Evolutionary conservation across 371 early-diverging fungal species (phyloP).

Genomic region (Syncephalastrum contaminatum): DNA sequence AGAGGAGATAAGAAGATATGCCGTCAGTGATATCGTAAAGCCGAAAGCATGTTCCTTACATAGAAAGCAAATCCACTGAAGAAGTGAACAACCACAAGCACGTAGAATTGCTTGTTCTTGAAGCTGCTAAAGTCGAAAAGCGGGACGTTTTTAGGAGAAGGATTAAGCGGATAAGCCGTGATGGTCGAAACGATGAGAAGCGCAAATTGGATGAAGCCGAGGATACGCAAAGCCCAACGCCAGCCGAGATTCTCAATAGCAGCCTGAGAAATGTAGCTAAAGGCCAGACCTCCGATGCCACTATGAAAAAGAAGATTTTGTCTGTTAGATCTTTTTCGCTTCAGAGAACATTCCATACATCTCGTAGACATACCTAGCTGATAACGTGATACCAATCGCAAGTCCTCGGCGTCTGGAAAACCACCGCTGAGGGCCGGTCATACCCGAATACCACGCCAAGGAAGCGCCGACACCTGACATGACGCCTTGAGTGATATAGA

Average conservation of each 20-base stretch:
- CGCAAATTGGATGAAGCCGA: conserved; percentile 55
- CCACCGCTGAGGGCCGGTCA: conserved; percentile 16
- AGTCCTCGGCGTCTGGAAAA: conserved; percentile 17
- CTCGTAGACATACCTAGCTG: conserved; percentile 31
- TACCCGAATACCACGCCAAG: conserved; percentile 33
- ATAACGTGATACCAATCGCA: conserved; percentile 49
- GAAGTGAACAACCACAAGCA: conserved; percentile 34
- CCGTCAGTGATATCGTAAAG: conserved; percentile 7
- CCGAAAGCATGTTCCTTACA: conserved; percentile 25
- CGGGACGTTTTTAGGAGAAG: conserved; percentile 7
- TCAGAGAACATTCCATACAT: conserved; percentile 4
- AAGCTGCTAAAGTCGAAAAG: conserved; percentile 30
- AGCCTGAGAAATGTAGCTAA: conserved; percentile 49
- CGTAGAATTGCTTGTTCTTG: conserved; percentile 27
- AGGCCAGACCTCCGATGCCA: conserved; percentile 59
- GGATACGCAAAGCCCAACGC: conserved; percentile 64
- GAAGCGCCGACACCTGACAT: conserved; percentile 60
- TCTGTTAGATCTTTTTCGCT: neutral
- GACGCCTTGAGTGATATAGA: conserved; percentile 24
- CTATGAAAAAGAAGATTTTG: conserved; percentile 35
- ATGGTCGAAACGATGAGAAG: conserved; percentile 40
- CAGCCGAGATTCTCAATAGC: conserved; percentile 44
- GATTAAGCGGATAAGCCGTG: conserved; percentile 51
- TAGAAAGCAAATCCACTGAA: conserved; percentile 44
- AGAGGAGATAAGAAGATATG: neutral